Base-by-base conservation (phyloP, 805 yeast species). In the Kodamaea nitidulidarum region DNA sequence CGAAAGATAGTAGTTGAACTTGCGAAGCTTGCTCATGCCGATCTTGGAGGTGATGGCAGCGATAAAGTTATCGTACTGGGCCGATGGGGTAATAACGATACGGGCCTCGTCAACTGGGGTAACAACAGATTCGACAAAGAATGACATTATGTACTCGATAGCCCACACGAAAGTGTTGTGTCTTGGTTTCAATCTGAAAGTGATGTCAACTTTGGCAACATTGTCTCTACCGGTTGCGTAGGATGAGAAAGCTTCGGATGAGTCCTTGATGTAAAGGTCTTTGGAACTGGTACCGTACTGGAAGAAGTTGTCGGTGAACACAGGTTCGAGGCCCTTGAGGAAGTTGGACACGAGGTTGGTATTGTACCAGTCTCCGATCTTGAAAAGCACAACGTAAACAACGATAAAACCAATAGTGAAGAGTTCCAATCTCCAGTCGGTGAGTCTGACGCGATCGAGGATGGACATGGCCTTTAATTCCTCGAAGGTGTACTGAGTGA, bases 211-310 rank as follows among this genome's bases (percentile, higher is more conserved):
- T 40, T 76, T 71, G 44, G 78, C 78, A 44, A 93, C 73, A 59
- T 87, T 82, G 43, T 78, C 67, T 61, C 98, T 81, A 45, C 98
- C 98, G 41, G 95, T 76, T 31, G 96, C 95, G 58, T 87, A 93
- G 26, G 85, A 70, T 69, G 74, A 63, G 60, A 63, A 87, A 43
- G 71, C 67, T 50, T 82, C 80, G 17, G 80, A 66, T 35, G 79
- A 75, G 55, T 84, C 95, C 58, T 76, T 73, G 49, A 80, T 68
- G 46, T 71, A 69, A 12, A 20, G 32, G 41, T 68, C 58, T 15
- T 62, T 65, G 28, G 54, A 41, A 5, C 68, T 54, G 25, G 72
- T 76, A 45, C 96, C 96, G 43, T 83, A 90, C 57, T 84, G 88
- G 52, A 71, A 77, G 58, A 93, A 93, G 58, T 90, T 83, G 28